A percentile compares a stretch with the other conserved stretches of the same genome.
Conservation (phyloP, 2,329 filamentous ascomycete species). For the Paraconiothyrium brasiliense region DNA sequence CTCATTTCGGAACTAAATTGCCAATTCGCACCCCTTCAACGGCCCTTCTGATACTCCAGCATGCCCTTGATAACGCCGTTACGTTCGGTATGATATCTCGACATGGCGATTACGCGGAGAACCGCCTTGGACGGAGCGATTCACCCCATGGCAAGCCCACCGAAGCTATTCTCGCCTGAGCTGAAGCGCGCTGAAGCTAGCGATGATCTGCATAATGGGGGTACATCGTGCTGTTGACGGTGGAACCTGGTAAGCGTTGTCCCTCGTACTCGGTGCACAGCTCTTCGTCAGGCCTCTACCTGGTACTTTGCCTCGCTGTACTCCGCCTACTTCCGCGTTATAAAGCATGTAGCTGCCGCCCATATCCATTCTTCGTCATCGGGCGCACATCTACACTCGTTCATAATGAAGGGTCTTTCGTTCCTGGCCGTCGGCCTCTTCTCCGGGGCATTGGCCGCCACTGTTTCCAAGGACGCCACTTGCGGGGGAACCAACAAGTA, state of each 20-base stretch:
- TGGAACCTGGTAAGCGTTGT: conserved; percentile 6
- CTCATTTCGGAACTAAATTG: conserved; percentile 2
- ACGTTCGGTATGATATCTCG: background rate
- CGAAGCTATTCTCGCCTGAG: background rate
- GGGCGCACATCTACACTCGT: background rate
- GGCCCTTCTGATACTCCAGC: background rate
- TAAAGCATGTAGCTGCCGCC: conserved; percentile 1
- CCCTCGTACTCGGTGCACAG: conserved; percentile 3
- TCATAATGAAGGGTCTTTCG: conserved; percentile 11
- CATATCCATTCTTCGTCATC: background rate
- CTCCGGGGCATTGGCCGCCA: conserved; percentile 10
- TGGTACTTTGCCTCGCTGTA: background rate
- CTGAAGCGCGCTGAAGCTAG: conserved; percentile 1
- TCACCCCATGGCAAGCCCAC: background rate
- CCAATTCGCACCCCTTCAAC: background rate
- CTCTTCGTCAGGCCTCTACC: background rate
- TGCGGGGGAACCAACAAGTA: conserved; percentile 12
- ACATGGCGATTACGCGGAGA: background rate
- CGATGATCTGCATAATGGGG: conserved; percentile 6
- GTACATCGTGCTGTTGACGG: conserved; percentile 8
- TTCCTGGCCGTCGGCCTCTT: conserved; percentile 14
- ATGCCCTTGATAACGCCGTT: background rate
- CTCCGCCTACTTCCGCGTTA: conserved; percentile 1
- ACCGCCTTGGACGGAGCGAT: background rate
- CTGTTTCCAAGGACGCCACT: conserved; percentile 4